A percentile compares a stretch with the other conserved stretches of the same genome.
Conservation (phyloP, 352 stramenopile genomes). For the Phytophthora chlamydospora region DNA sequence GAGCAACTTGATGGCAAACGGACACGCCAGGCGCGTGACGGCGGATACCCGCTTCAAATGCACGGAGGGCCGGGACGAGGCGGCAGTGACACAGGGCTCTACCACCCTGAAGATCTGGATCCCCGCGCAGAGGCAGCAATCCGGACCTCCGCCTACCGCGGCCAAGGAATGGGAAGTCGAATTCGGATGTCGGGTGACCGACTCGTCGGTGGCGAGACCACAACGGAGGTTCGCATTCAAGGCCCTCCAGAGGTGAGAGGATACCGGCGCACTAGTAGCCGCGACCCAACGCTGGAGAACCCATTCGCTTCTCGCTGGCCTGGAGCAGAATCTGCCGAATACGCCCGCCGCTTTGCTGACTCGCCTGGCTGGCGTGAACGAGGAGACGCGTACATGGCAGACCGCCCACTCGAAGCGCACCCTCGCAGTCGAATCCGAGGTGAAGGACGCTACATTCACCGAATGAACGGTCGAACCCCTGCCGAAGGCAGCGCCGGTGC, state of each 20-base stretch:
- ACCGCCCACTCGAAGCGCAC: slow-evolving; percentile 25
- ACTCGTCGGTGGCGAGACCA: slow-evolving; percentile 20
- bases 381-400: slow-evolving; percentile 24
- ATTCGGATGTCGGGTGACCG: slow-evolving; percentile 30
- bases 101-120: slow-evolving; percentile 25
- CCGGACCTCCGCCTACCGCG: slow-evolving; percentile 27
- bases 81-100: slow-evolving; percentile 10
- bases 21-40: slow-evolving; percentile 32
- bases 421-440: slow-evolving; percentile 23
- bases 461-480: slow-evolving; percentile 17
- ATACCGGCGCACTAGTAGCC: slow-evolving; percentile 22
- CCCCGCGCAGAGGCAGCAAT: slow-evolving; percentile 23
- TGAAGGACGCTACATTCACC: slow-evolving; percentile 35
- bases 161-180: slow-evolving; percentile 29
- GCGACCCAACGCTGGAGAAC: slow-evolving; percentile 26
- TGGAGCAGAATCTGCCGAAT: slow-evolving; percentile 24
- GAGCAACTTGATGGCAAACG: slow-evolving; percentile 37
- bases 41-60: slow-evolving; percentile 16
- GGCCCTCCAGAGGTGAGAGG: slow-evolving; percentile 23
- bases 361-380: slow-evolving; percentile 48
- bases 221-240: slow-evolving; percentile 29
- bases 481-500: neutral
- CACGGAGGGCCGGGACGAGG: slow-evolving; percentile 7
- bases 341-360: slow-evolving; percentile 41
- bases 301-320: slow-evolving; percentile 37